These are phyloP conservation scores for Hyparrhenia diplandra DNA, from an alignment of 176 grass and related monocot species.

Conservation along the genomic window DNA sequence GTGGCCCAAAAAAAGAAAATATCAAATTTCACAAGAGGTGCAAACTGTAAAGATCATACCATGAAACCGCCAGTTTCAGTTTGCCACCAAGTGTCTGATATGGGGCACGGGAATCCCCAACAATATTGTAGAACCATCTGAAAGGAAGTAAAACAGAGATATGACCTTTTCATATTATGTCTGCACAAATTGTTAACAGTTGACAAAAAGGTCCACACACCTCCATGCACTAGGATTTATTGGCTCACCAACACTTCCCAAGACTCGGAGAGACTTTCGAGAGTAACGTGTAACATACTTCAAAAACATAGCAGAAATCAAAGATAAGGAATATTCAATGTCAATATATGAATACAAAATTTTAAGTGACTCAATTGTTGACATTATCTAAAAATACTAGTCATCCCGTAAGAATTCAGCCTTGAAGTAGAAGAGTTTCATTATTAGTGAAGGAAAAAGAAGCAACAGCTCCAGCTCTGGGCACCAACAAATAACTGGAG, in stretches of 20 bases:
- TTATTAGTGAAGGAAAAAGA: constrained; percentile 7
- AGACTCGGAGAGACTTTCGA: constrained; percentile 86
- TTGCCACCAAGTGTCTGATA: constrained; percentile 99
- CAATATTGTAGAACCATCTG: constrained; percentile 96
- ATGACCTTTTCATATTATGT: constrained; percentile 20
- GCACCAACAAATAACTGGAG: neutral
- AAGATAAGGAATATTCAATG: neutral
- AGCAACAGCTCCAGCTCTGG: neutral
- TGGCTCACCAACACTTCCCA: constrained; percentile 93
- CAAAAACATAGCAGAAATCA: constrained; percentile 39
- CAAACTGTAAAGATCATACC: constrained; percentile 40
- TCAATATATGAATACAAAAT: neutral
- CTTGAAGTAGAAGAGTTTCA: neutral
- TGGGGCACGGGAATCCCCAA: constrained; percentile 85
- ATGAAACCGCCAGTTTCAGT: constrained; percentile 97
- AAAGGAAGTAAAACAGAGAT: constrained; percentile 30
- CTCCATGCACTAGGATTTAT: constrained; percentile 99
- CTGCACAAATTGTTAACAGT: constrained; percentile 18
- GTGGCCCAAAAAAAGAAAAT: neutral
- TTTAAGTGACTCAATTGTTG: neutral
- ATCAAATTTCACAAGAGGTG: neutral
- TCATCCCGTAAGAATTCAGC: neutral
- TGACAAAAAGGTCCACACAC: constrained; percentile 33
- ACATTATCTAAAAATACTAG: constrained; percentile 19
- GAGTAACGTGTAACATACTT: constrained; percentile 80